phyloP scores from a whole-genome alignment of 2,329 filamentous ascomycete genomes.

The Neospermospora avenae region DNA sequence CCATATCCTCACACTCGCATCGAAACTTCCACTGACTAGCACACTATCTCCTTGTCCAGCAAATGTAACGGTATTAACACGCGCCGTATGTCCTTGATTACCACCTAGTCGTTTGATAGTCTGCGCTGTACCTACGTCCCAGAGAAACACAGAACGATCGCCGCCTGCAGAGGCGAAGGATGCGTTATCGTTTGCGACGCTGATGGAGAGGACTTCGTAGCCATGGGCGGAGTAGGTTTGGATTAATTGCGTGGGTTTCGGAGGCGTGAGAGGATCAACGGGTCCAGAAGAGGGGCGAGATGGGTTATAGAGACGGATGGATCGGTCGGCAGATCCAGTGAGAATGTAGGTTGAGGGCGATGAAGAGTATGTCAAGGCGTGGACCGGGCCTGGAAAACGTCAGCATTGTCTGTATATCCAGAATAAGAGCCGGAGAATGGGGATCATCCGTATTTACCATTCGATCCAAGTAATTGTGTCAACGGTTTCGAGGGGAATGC shows the following conservation, averaged over 20 bases:
- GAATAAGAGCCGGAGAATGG: background rate
- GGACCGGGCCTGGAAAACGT: conserved; percentile 58
- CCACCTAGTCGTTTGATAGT: conserved; percentile 73
- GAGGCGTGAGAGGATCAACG: conserved; percentile 40
- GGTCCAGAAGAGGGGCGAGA: conserved; percentile 43
- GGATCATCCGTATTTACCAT: conserved; percentile 47
- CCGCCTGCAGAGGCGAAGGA: conserved; percentile 85
- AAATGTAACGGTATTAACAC: conserved; percentile 77
- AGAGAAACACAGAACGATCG: conserved; percentile 86
- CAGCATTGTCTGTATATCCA: background rate
- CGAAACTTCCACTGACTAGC: conserved; percentile 70
- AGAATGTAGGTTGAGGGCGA: conserved; percentile 75
- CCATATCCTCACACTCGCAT: conserved; percentile 75
- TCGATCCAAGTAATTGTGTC: conserved; percentile 56
- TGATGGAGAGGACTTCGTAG: conserved; percentile 83
- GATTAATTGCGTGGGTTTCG: conserved; percentile 55
- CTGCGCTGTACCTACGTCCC: conserved; percentile 82
- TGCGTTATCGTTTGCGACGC: conserved; percentile 72
- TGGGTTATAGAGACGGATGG: conserved; percentile 83
- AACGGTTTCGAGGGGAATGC: conserved; percentile 45
- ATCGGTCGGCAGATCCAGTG: conserved; percentile 80
- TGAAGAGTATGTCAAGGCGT: conserved; percentile 70
- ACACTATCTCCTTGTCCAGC: conserved; percentile 73
- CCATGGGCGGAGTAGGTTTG: conserved; percentile 88
- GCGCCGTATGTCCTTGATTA: conserved; percentile 39